Percentiles rank a stretch among this genome's conserved stretches.
phyloP scores from a whole-genome alignment of 495 filamentous ascomycete species.

The Trichoderma erinaceum region DNA sequence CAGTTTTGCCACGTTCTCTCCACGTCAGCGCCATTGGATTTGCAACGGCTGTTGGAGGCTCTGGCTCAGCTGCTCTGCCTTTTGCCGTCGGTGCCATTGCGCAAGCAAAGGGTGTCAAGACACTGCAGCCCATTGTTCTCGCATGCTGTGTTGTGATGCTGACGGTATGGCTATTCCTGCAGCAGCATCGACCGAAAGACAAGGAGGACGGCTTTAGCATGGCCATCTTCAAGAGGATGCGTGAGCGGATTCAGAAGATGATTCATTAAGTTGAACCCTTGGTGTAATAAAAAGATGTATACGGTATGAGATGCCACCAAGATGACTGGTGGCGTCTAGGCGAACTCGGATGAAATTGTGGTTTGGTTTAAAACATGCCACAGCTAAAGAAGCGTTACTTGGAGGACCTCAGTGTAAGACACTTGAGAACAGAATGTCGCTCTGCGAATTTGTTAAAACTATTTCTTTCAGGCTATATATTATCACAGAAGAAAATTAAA shows the following conservation, averaged over 20 bases:
- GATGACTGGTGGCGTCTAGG: no score
- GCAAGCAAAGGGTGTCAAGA: constrained; percentile 69
- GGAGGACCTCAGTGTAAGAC: neutral
- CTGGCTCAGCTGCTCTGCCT: constrained; percentile 72
- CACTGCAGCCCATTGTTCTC: constrained; percentile 72
- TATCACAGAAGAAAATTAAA: no score
- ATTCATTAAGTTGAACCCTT: neutral
- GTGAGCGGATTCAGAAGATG: neutral
- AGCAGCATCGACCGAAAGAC: constrained; percentile 45
- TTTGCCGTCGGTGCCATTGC: constrained; percentile 83
- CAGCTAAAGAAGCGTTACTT: neutral
- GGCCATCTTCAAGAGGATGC: neutral
- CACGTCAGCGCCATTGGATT: constrained; percentile 82
- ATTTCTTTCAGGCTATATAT: no score
- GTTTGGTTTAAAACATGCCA: neutral
- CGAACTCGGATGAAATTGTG: no score
- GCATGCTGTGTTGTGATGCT: constrained; percentile 56
- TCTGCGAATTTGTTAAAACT: no score
- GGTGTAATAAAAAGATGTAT: neutral
- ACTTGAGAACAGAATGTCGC: neutral
- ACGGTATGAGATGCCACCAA: neutral
- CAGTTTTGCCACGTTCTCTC: constrained; percentile 67
- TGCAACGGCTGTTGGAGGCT: constrained; percentile 72
- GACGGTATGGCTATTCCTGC: constrained; percentile 44
- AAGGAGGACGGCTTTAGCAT: neutral